Conservation (phyloP, 768 basidiomycete species). For the Crucibulum laeve region DNA sequence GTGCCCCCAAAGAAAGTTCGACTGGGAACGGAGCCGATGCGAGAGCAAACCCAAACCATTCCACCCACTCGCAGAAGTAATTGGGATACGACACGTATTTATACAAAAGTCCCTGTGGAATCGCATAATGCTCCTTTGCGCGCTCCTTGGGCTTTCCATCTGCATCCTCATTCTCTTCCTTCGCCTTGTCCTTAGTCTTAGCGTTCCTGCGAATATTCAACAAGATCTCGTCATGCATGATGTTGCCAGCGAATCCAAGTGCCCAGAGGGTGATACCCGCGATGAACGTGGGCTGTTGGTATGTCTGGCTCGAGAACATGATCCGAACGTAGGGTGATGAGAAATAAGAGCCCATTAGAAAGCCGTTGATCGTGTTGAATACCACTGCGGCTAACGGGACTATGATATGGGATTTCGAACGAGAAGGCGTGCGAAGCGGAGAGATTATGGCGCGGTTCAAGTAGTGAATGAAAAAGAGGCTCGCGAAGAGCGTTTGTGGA, state of each 20-base stretch:
- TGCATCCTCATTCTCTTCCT: constrained; percentile 9
- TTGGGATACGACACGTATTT: constrained; percentile 84
- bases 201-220: constrained; percentile 74
- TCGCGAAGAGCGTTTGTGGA: constrained; percentile 47
- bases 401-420: constrained; percentile 68
- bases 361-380: constrained; percentile 77
- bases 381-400: constrained; percentile 49
- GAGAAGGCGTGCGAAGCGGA: constrained; percentile 75
- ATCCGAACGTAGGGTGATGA: constrained; percentile 48
- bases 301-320: constrained; percentile 22
- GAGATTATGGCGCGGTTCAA: constrained; percentile 77
- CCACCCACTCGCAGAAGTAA: constrained; percentile 93
- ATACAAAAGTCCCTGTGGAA: constrained; percentile 80
- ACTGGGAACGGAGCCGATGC: constrained; percentile 56
- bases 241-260: constrained; percentile 71
- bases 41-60: constrained; percentile 87
- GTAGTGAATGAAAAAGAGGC: constrained; percentile 73
- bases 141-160: constrained; percentile 16
- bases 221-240: constrained; percentile 88
- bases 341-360: constrained; percentile 66
- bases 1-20: constrained; percentile 12
- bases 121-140: constrained; percentile 75
- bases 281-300: constrained; percentile 46
- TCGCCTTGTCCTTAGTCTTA: constrained; percentile 30
- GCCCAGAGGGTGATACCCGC: constrained; percentile 64